Conservation (phyloP, 139 green algal species). For the Volvox africanus region DNA sequence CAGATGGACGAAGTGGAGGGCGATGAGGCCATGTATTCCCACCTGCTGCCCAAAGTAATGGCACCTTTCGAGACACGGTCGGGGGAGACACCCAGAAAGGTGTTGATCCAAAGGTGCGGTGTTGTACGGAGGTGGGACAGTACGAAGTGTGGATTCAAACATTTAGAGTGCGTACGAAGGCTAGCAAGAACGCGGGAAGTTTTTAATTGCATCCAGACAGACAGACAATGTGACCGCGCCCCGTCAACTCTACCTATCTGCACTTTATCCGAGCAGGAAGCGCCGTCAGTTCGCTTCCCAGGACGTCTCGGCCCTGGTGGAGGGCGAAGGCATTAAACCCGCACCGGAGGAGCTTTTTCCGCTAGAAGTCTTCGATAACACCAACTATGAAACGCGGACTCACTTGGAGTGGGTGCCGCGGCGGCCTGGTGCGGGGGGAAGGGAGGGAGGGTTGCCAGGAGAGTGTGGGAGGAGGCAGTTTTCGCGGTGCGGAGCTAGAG, state of each 20-base stretch:
- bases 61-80: constrained; percentile 68
- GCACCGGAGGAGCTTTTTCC: constrained; percentile 22
- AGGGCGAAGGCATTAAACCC: constrained; percentile 48
- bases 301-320: constrained; percentile 66
- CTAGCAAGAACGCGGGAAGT: too few relatives aligned
- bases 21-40: constrained; percentile 49
- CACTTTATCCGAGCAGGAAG: constrained; percentile 65
- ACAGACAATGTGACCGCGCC: too few relatives aligned
- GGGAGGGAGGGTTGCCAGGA: neutral
- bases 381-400: constrained; percentile 71
- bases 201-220: too few relatives aligned
- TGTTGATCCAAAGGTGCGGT: constrained; percentile 78
- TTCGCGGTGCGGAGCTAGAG: too few relatives aligned
- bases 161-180: too few relatives aligned
- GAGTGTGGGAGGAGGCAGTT: too few relatives aligned
- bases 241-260: too few relatives aligned
- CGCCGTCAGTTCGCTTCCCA: constrained; percentile 74
- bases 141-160: neutral
- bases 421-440: constrained; percentile 47
- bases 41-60: constrained; percentile 80
- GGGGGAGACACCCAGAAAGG: constrained; percentile 71
- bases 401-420: constrained; percentile 74
- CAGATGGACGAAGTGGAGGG: constrained; percentile 44
- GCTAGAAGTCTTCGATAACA: constrained; percentile 83
- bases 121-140: neutral